These are phyloP conservation scores for Lagenidium sp. DNA, from an alignment of 352 stramenopile species.

Conservation along the genomic window DNA sequence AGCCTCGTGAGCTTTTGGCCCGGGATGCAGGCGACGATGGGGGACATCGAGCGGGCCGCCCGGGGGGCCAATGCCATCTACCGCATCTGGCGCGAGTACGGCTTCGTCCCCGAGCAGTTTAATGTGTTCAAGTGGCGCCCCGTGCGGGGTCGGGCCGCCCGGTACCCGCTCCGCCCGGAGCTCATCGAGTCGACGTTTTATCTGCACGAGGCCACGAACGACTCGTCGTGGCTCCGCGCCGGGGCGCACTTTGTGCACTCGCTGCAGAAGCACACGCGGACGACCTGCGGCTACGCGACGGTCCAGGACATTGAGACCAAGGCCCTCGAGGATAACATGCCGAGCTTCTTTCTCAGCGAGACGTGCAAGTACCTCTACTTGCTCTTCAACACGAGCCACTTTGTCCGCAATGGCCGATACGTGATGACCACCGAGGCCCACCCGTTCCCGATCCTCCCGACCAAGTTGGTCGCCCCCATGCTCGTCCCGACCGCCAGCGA, in stretches of 20 bases:
- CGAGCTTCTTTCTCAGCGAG: conserved; percentile 98
- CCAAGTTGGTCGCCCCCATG: conserved; percentile 22
- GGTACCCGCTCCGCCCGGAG: conserved; percentile 95
- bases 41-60: conserved; percentile 78
- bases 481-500: conserved; percentile 24
- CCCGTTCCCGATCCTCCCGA: conserved; percentile 79
- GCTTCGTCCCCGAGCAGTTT: conserved; percentile 96
- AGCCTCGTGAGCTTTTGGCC: conserved; percentile 96
- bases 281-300: conserved; percentile 91
- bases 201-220: conserved; percentile 87
- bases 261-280: conserved; percentile 88
- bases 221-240: conserved; percentile 73
- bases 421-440: conserved; percentile 97
- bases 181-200: conserved; percentile 97
- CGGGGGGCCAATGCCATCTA: conserved; percentile 93
- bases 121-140: conserved; percentile 81
- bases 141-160: conserved; percentile 34
- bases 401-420: conserved; percentile 84
- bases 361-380: conserved; percentile 99
- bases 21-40: conserved; percentile 92
- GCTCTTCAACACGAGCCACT: conserved; percentile 90
- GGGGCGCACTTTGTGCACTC: conserved; percentile 75
- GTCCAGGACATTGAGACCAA: conserved; percentile 81
- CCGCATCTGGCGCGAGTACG: conserved; percentile 91
- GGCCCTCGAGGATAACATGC: conserved; percentile 95